Conservation (phyloP, 345 rosid genomes). For the Punica granatum region DNA sequence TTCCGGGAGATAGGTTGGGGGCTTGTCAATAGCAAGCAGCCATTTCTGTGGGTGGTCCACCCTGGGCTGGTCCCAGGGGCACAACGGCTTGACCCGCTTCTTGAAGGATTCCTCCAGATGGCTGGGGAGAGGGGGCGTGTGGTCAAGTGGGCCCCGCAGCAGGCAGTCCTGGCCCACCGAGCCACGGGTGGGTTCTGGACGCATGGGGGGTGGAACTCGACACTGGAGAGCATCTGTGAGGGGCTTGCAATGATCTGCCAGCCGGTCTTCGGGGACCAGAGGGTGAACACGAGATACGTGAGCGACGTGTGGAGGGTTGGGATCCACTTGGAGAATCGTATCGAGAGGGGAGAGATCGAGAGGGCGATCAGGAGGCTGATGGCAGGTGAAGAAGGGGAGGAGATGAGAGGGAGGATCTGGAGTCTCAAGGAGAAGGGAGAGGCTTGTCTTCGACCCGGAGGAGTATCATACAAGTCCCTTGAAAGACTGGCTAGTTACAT, state of each 20-base stretch:
- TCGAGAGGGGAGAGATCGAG: conserved; percentile 36
- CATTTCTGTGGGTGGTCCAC: conserved; percentile 10
- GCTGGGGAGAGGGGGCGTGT: conserved; percentile 33
- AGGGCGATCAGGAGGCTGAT: conserved; percentile 24
- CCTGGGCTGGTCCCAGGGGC: conserved; percentile 6
- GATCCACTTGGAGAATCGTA: conserved; percentile 23
- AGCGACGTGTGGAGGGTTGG: conserved; percentile 57
- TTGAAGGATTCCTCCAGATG: conserved; percentile 25
- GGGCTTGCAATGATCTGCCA: conserved; percentile 73
- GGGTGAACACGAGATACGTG: conserved; percentile 37
- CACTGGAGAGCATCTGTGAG: conserved; percentile 50
- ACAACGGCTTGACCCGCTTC: conserved; percentile 7
- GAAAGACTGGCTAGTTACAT: conserved; percentile 25
- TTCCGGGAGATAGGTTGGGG: conserved; percentile 27
- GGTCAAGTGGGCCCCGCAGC: conserved; percentile 69
- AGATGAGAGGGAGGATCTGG: conserved; percentile 24
- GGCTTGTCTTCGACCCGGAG: conserved; percentile 25
- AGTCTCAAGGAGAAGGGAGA: conserved; percentile 28
- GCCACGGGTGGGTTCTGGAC: conserved; percentile 60
- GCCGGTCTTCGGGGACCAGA: conserved; percentile 58
- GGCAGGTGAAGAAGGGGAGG: conserved; percentile 28
- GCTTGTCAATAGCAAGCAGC: conserved; percentile 12
- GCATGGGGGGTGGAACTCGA: conserved; percentile 69
- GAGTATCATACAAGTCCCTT: conserved; percentile 29
- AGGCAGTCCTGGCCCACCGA: conserved; percentile 44